These are phyloP conservation scores for Peterozyma xylosa DNA, from an alignment of 805 yeast species.

Conservation along the genomic window DNA sequence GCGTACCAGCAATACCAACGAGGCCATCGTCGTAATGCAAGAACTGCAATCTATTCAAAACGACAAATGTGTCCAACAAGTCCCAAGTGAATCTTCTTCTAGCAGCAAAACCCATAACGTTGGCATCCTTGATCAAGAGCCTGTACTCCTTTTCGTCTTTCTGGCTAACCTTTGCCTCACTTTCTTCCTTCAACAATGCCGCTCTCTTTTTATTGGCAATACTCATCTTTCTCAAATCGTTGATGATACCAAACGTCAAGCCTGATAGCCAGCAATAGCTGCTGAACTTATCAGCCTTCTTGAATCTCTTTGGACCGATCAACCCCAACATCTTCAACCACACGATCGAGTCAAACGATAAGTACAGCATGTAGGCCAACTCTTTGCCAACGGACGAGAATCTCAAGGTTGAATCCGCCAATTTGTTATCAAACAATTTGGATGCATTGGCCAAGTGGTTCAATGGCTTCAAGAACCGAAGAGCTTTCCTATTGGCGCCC, in stretches of 20 bases:
- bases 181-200: slow-evolving; percentile 17
- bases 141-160: slow-evolving; percentile 24
- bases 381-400: slow-evolving; percentile 49
- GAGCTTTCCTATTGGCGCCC: slow-evolving; percentile 68
- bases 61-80: slow-evolving; percentile 65
- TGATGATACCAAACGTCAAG: slow-evolving; percentile 52
- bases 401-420: slow-evolving; percentile 48
- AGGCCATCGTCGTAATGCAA: slow-evolving; percentile 67
- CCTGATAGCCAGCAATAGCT: slow-evolving; percentile 76
- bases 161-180: slow-evolving; percentile 25
- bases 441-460: slow-evolving; percentile 64
- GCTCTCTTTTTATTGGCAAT: slow-evolving; percentile 29
- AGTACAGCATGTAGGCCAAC: slow-evolving; percentile 55
- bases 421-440: slow-evolving; percentile 60
- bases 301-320: slow-evolving; percentile 36
- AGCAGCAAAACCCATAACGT: slow-evolving; percentile 38
- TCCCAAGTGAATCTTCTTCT: slow-evolving; percentile 70
- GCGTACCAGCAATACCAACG: slow-evolving; percentile 76
- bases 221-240: slow-evolving; percentile 49
- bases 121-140: slow-evolving; percentile 26
- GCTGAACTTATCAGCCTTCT: slow-evolving; percentile 47
- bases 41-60: slow-evolving; percentile 57
- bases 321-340: slow-evolving; percentile 56
- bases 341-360: slow-evolving; percentile 55
- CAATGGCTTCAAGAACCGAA: slow-evolving; percentile 80